A percentile compares a stretch with the other conserved stretches of the same genome.
Evolutionary conservation across 306 rosid genomes (phyloP).

Genomic region (Corylus heterophylla): DNA sequence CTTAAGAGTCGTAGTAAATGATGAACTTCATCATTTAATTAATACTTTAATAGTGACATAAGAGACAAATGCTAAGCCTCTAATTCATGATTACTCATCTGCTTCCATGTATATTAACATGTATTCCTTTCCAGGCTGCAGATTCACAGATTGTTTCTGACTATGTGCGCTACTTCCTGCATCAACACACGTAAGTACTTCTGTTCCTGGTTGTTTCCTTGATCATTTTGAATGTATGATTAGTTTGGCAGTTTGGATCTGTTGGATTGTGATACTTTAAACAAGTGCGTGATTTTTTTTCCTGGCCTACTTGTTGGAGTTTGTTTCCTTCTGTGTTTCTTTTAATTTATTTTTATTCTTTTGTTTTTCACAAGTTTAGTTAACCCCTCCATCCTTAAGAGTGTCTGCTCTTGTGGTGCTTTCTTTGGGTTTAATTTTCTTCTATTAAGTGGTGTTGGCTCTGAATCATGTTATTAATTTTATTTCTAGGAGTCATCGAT

Average conservation of each 20-base stretch:
- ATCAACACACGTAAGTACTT: constrained; percentile 83
- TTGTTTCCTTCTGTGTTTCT: background rate
- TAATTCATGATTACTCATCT: background rate
- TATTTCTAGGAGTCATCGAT: background rate
- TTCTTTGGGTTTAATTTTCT: background rate
- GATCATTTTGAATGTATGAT: constrained; percentile 1
- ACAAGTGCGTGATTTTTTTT: background rate
- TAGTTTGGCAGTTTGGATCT: constrained; percentile 1
- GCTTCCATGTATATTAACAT: constrained; percentile 10
- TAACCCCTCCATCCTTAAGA: background rate
- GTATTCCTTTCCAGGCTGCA: constrained; percentile 69
- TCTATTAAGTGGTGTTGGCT: background rate
- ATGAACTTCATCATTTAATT: too few relatives aligned
- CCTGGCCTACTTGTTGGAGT: background rate
- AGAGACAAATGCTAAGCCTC: constrained; percentile 1
- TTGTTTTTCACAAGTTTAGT: background rate
- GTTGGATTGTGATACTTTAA: background rate
- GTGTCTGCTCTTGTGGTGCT: background rate
- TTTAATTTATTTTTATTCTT: background rate
- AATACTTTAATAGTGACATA: background rate
- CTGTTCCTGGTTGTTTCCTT: background rate
- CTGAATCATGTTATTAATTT: background rate
- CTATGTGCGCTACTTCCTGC: constrained; percentile 87
- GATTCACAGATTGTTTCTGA: constrained; percentile 94
- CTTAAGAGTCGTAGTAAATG: too few relatives aligned